Conservation (phyloP, 2,329 filamentous ascomycete genomes). For the Lasiodiplodia gonubiensis region DNA sequence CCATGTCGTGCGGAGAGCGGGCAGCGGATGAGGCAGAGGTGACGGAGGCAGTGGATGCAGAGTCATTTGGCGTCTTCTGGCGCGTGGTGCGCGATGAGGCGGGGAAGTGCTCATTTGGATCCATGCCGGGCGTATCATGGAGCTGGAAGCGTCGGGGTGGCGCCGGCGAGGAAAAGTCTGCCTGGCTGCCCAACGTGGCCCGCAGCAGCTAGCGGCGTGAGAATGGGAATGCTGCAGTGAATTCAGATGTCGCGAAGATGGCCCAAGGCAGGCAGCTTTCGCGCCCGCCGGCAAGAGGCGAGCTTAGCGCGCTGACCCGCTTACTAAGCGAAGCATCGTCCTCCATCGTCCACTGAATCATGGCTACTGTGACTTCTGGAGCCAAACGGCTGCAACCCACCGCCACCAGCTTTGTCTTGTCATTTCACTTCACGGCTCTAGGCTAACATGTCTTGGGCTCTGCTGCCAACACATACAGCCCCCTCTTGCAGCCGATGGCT, state of each 20-base stretch:
- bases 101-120: constrained; percentile 26
- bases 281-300: neutral
- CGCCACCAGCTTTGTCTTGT: too few species aligned
- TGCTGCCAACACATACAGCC: too few species aligned
- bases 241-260: constrained; percentile 8
- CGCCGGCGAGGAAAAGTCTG: constrained; percentile 15
- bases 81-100: constrained; percentile 27
- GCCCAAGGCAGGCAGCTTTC: neutral
- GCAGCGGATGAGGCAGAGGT: constrained; percentile 12
- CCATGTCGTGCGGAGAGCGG: constrained; percentile 17
- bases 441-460: too few species aligned
- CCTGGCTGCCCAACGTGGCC: constrained; percentile 14
- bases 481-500: too few species aligned
- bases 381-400: too few species aligned
- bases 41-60: constrained; percentile 10
- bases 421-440: too few species aligned
- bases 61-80: constrained; percentile 28
- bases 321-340: neutral
- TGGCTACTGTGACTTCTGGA: too few species aligned
- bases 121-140: constrained; percentile 27
- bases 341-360: too few species aligned
- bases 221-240: constrained; percentile 8
- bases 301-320: neutral
- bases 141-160: constrained; percentile 7
- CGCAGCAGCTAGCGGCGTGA: neutral